Evolutionary conservation across 495 filamentous ascomycete species (phyloP).

Genomic region (Cercophora samala): DNA sequence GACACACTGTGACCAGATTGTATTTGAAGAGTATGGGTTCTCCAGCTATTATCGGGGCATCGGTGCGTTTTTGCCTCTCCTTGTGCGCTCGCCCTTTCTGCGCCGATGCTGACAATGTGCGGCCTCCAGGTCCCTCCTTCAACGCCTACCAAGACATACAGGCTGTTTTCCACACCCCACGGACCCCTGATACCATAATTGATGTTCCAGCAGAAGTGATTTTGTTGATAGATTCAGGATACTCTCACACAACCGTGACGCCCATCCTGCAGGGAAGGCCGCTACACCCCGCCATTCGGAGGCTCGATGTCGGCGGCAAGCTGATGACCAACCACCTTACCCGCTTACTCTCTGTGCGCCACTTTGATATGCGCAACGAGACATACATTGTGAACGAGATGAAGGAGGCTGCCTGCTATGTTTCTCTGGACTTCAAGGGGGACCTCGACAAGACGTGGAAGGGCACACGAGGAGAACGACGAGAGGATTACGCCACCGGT

Average conservation of each 20-base stretch:
- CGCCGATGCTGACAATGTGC: conserved; percentile 13
- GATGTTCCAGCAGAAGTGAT: conserved; percentile 70
- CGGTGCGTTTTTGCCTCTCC: conserved; percentile 48
- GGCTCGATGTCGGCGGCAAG: conserved; percentile 90
- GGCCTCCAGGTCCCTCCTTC: conserved; percentile 50
- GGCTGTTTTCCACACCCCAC: conserved; percentile 53
- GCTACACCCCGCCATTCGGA: conserved; percentile 74
- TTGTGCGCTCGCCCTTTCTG: background rate
- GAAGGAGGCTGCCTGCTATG: conserved; percentile 85
- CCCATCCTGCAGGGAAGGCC: conserved; percentile 79
- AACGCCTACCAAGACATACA: conserved; percentile 83
- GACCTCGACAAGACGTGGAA: conserved; percentile 87
- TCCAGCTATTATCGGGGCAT: conserved; percentile 73
- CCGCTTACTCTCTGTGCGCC: conserved; percentile 80
- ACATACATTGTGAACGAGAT: conserved; percentile 90
- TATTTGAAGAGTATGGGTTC: conserved; percentile 98
- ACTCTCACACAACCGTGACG: conserved; percentile 90
- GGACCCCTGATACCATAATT: conserved; percentile 41
- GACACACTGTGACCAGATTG: conserved; percentile 88
- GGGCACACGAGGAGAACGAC: conserved; percentile 57
- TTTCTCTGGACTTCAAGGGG: conserved; percentile 69
- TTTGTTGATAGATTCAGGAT: conserved; percentile 84
- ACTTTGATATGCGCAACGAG: conserved; percentile 94
- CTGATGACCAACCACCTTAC: conserved; percentile 93
- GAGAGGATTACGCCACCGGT: conserved; percentile 43